Evolutionary conservation across 2,329 filamentous ascomycete species (phyloP), one percentile per base, ranked within the genome.

Genomic region (Sporothrix sp.): DNA sequence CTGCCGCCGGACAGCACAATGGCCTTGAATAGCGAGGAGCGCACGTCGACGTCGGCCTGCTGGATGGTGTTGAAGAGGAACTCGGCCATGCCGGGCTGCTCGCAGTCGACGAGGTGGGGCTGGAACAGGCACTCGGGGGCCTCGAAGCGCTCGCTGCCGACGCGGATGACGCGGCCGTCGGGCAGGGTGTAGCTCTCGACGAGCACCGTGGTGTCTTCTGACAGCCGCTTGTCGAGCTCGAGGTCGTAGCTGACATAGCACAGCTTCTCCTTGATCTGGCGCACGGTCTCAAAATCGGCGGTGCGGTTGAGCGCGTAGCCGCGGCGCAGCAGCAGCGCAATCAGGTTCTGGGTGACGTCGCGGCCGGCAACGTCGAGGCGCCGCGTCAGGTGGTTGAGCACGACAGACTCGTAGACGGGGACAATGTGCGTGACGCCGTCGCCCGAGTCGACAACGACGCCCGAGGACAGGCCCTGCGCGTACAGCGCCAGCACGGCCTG

Each of bases 1-100:
- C 87, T 94, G 59, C 93, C 93, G 58, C 93, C 93, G 37, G 89
- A 96, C 50, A 98, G 78, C 54, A 98, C 93, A 61, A 98, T 91
- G 11, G 93, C 93, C 75, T 95, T 96, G 79, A 93, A 98, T 54
- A 98, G 75, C 56, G 88, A 94, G 48, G 85, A 84, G 57, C 93
- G 84, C 39, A 98, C 89, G 65, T 98, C 93, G 50, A 98, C 89
- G 60, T 97, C 93, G 55, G 93, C 90, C 7, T 86, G 74, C 70
- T 97, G 93, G 63, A 98, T 98, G 18, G 91, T 98, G 74, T 98
- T 96, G 80, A 98, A 98, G 35, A 98, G 76, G 68, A 97, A 90
- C 65, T 98, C 93, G 61, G 88, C 91, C 55, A 98, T 93, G 54
- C 93, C 93, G 1, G 90, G 90, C 64, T 97, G 91, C 64, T 98